These are phyloP conservation scores for Oropetium thomaeum DNA, from an alignment of 176 grass and related monocot species.

Conservation along the genomic window DNA sequence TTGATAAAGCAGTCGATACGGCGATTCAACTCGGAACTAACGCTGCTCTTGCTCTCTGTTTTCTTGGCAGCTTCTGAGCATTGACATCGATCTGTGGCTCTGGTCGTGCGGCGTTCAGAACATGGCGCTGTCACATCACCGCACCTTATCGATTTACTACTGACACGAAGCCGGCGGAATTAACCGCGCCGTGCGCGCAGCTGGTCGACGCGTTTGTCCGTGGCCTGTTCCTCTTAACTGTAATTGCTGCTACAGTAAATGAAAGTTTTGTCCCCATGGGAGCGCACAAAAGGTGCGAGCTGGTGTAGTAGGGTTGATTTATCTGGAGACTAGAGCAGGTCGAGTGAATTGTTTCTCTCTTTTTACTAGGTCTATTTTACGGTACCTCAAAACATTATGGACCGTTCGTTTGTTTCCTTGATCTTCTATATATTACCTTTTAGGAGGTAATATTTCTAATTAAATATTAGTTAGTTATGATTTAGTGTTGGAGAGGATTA, in stretches of 20 bases:
- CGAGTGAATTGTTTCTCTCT: background rate
- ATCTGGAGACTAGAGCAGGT: background rate
- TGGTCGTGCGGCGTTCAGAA: constrained; percentile 86
- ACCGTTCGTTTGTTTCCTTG: too few relatives aligned
- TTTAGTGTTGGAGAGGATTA: too few relatives aligned
- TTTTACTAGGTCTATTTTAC: too few relatives aligned
- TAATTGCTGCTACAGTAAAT: constrained; percentile 16
- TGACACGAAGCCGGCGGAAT: constrained; percentile 21
- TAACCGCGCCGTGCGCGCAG: background rate
- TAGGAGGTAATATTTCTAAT: too few relatives aligned
- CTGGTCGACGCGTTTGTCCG: background rate
- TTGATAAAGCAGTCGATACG: constrained; percentile 24
- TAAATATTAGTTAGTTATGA: too few relatives aligned
- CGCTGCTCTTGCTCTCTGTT: constrained; percentile 19
- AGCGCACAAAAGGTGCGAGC: constrained; percentile 29
- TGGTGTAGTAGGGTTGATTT: constrained; percentile 3
- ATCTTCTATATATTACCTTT: too few relatives aligned
- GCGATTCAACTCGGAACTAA: constrained; percentile 23
- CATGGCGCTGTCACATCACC: constrained; percentile 75
- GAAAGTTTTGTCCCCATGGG: constrained; percentile 26
- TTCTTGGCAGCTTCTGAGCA: constrained; percentile 80
- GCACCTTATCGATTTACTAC: constrained; percentile 95
- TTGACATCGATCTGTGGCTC: constrained; percentile 95
- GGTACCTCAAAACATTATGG: too few relatives aligned
- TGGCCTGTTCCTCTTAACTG: constrained; percentile 24